Conservation (phyloP, 345 rosid genomes). For the Gossypioides kirkii region DNA sequence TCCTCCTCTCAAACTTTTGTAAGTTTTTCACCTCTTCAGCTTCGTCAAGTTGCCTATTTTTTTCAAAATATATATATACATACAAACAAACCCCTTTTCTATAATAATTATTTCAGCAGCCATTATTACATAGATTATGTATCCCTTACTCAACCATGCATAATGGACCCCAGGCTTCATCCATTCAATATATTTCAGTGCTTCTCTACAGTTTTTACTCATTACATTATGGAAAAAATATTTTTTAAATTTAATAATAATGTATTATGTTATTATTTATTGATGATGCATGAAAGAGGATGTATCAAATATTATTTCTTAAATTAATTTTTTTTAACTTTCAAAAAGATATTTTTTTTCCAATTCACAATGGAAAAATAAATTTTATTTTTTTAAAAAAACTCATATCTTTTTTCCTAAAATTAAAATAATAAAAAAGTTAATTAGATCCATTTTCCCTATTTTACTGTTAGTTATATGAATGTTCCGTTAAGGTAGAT, state of each 20-base stretch:
- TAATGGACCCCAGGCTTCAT: constrained; percentile 3
- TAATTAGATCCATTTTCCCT: neutral
- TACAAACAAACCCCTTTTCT: neutral
- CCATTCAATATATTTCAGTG: neutral
- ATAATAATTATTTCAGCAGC: constrained; percentile 2
- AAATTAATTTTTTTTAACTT: too few relatives aligned
- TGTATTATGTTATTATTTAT: too few relatives aligned
- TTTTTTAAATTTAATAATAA: too few relatives aligned
- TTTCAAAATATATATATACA: too few relatives aligned
- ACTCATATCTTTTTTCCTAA: neutral
- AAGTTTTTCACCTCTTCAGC: too few relatives aligned
- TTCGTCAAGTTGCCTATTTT: too few relatives aligned
- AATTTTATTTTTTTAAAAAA: too few relatives aligned
- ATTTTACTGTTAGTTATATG: neutral
- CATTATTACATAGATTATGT: neutral
- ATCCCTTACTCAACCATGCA: constrained; percentile 5
- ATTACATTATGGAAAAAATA: neutral
- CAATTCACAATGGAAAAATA: neutral
- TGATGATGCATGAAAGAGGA: fast-evolving
- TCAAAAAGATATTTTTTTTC: neutral
- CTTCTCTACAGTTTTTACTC: neutral
- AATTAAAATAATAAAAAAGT: neutral
- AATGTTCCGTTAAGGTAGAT: too few relatives aligned
- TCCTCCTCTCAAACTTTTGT: too few relatives aligned
- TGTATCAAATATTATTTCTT: too few relatives aligned